phyloP scores from a whole-genome alignment of 768 basidiomycete genomes.

The Inosperma sp. region DNA sequence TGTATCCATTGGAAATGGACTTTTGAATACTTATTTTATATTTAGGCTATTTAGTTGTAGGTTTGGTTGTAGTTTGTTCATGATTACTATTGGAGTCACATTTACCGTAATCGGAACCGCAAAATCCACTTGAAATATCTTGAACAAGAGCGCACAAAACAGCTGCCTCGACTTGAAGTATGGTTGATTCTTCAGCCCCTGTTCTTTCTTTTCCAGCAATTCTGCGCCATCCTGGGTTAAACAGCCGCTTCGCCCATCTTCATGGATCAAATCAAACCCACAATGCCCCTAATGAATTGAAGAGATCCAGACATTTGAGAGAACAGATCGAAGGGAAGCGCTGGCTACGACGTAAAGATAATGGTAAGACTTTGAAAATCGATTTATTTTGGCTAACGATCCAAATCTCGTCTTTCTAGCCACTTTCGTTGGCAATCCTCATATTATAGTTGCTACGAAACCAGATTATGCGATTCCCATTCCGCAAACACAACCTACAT shows the following conservation, averaged over 20 bases:
- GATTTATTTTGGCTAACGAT: neutral
- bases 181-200: constrained; percentile 25
- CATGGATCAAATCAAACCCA: constrained; percentile 18
- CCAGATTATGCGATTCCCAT: constrained; percentile 47
- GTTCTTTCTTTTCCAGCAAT: constrained; percentile 67
- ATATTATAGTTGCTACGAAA: constrained; percentile 59
- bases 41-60: too few relatives aligned
- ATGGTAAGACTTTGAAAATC: constrained; percentile 46
- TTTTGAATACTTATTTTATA: too few relatives aligned
- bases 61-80: too few relatives aligned
- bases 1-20: too few relatives aligned
- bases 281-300: constrained; percentile 15
- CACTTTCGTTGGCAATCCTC: constrained; percentile 66
- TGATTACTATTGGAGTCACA: too few relatives aligned
- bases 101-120: too few relatives aligned
- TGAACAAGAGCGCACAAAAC: too few relatives aligned
- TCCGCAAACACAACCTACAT: constrained; percentile 51
- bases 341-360: constrained; percentile 71
- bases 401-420: constrained; percentile 36
- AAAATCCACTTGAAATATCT: too few relatives aligned
- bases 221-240: constrained; percentile 54
- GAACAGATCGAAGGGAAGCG: constrained; percentile 74
- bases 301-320: constrained; percentile 41
- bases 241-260: constrained; percentile 52
- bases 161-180: too few relatives aligned